Base-by-base conservation (phyloP, 441 rosid genomes). In the Rhodomyrtus psidioides region DNA sequence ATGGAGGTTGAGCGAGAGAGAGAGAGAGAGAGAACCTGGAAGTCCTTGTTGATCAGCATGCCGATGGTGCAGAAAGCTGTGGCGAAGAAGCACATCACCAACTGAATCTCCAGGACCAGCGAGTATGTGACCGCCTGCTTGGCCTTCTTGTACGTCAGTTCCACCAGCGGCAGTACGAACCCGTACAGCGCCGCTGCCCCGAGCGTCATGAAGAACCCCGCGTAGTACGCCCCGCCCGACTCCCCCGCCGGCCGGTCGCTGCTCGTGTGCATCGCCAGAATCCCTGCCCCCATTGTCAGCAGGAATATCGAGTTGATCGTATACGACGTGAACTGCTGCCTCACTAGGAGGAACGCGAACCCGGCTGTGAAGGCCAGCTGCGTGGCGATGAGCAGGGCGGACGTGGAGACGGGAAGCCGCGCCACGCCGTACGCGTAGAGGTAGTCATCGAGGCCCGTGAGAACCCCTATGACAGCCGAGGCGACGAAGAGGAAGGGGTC, bases 291-390 rank as follows among this genome's bases (percentile, higher is more conserved):
- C 4, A 92, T 26, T 1, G 93, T 87, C 82, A 94, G 54, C 75
- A 94, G 79, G 74, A 89, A 82, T 56, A 92, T 70, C 1, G 94
- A 88, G 89, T 92, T 93, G 75, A 92, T 86, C 2, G 92, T 85
- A 84, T 85, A 92, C 8, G 91, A 81, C 15, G 91, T 89, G 88
- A 93, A 94, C 92, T 87, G 89, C 83, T 92, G 95, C 90, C 88
- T 92, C 65, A 94, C 93, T 88, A 94, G 70, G 34, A 93, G 57
- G 84, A 88, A 92, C 21, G 94, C 92, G 12, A 93, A 94, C 17
- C 84, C 87, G 26, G 96, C 94, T 6, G 92, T 92, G 82, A 93
- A 94, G 42, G 89, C 94, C 58, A 94, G 42, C 51, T 94, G 94
- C 3, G 90, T 65, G 1, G 93, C 92, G 19, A 94, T 90, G 6